These are phyloP conservation scores for Coemansia sp. DNA, from an alignment of 192 early-diverging fungal species.

Conservation along the genomic window DNA sequence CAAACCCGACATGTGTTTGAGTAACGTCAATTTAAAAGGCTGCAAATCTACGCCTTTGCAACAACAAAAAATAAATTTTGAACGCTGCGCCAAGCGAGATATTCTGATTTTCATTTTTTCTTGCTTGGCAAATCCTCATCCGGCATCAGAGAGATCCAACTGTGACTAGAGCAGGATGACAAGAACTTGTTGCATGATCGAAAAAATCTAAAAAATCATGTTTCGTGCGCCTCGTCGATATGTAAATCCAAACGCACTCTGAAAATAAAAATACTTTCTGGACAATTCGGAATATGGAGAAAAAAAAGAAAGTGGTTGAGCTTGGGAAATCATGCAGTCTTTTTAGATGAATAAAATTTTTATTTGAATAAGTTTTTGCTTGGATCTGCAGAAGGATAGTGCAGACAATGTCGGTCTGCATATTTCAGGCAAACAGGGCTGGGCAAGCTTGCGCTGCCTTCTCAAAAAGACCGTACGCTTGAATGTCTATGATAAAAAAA, in stretches of 20 bases:
- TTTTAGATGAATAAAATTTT: not conserved
- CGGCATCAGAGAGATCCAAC: not conserved
- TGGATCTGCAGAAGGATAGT: not conserved
- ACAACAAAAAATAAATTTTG: not conserved
- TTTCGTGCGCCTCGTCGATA: not conserved
- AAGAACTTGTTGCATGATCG: not conserved
- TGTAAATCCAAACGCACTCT: not conserved
- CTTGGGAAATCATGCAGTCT: not conserved
- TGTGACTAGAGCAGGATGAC: not conserved
- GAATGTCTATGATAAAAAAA: constrained; percentile 40
- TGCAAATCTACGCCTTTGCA: not conserved
- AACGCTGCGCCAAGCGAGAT: not conserved
- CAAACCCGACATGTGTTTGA: not conserved
- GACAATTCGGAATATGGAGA: not conserved
- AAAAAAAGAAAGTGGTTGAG: constrained; percentile 3
- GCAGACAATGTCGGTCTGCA: not conserved
- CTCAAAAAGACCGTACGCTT: constrained; percentile 50
- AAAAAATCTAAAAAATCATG: not conserved
- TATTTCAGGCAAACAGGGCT: constrained; percentile 22
- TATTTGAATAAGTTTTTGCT: constrained; percentile 1
- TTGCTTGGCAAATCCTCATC: not conserved
- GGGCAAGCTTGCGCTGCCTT: constrained; percentile 37
- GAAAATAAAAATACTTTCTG: not conserved
- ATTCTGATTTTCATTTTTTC: not conserved
- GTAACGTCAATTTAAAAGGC: not conserved